Evolutionary conservation across 2,329 filamentous ascomycete species (phyloP).

Genomic region (Exophiala mesophila): DNA sequence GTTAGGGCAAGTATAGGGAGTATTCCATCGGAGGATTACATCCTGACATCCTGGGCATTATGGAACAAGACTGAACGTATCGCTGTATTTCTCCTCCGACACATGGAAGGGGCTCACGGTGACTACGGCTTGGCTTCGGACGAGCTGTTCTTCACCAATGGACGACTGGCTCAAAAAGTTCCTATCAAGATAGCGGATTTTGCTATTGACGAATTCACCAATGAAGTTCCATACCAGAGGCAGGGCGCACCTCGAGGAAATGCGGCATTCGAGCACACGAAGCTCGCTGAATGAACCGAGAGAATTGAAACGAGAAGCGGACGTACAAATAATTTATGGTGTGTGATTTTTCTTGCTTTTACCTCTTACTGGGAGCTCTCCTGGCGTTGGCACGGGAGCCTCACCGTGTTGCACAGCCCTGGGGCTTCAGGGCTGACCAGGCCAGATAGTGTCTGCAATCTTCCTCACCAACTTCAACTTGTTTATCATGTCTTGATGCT

Average conservation of each 20-base stretch:
- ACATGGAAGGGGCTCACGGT: slow-evolving; percentile 14
- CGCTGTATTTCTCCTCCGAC: slow-evolving; percentile 12
- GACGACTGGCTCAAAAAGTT: not conserved
- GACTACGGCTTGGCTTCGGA: slow-evolving; percentile 1
- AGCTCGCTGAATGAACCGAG: no score
- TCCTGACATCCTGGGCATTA: slow-evolving; percentile 21
- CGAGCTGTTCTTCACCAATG: slow-evolving; percentile 4
- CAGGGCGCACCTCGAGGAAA: no score
- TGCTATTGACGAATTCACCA: not conserved
- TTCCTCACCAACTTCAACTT: slow-evolving; percentile 62
- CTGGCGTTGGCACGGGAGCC: no score
- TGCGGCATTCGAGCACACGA: no score
- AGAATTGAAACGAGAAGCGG: no score
- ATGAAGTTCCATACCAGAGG: no score
- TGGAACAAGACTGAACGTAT: slow-evolving; percentile 5
- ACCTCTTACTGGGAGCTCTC: no score
- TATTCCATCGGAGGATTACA: slow-evolving; percentile 18
- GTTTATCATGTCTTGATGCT: slow-evolving; percentile 60
- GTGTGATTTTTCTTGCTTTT: no score
- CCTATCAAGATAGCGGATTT: not conserved
- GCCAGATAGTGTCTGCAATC: slow-evolving; percentile 65
- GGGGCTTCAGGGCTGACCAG: slow-evolving; percentile 40
- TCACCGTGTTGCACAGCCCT: no score
- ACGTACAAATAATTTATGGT: no score
- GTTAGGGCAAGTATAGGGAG: slow-evolving; percentile 15